Evolutionary conservation across 352 stramenopile genomes (phyloP).

Genomic region (Pythium monospermum): DNA sequence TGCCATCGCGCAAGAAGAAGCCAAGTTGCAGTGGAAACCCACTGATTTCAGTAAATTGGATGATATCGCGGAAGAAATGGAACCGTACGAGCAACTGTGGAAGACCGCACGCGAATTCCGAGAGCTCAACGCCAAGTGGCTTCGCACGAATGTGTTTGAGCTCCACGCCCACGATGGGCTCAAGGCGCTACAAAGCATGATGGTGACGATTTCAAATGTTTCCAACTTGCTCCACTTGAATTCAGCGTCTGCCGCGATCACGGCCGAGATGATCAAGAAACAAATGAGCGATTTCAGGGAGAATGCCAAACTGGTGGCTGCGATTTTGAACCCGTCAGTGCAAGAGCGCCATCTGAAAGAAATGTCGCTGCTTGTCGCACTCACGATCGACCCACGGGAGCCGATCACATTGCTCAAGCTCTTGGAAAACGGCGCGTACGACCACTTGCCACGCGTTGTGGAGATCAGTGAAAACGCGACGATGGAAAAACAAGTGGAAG

Average conservation of each 20-base stretch:
- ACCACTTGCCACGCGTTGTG: conserved; percentile 41
- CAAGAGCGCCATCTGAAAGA: conserved; percentile 61
- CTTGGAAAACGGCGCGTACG: conserved; percentile 60
- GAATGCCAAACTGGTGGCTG: conserved; percentile 52
- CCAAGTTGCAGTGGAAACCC: conserved; percentile 59
- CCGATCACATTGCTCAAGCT: conserved; percentile 65
- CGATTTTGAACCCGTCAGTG: conserved; percentile 62
- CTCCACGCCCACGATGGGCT: conserved; percentile 49
- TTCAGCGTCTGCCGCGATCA: conserved; percentile 51
- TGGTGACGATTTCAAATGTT: conserved; percentile 38
- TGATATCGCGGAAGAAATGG: conserved; percentile 67
- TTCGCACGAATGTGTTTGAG: conserved; percentile 66
- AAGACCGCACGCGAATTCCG: conserved; percentile 65
- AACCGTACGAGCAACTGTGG: conserved; percentile 76
- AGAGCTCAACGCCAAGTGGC: conserved; percentile 58
- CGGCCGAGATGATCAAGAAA: conserved; percentile 70
- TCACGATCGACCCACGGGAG: conserved; percentile 44
- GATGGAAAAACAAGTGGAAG: conserved; percentile 59
- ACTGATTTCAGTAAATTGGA: conserved; percentile 73
- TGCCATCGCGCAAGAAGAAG: conserved; percentile 51
- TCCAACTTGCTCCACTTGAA: conserved; percentile 55
- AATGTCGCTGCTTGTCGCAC: conserved; percentile 37
- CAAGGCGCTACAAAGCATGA: conserved; percentile 50
- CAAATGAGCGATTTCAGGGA: conserved; percentile 76
- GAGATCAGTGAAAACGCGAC: conserved; percentile 65